These are phyloP conservation scores for Saturnispora sanitii DNA, from an alignment of 805 yeast genomes.

Conservation along the genomic window DNA sequence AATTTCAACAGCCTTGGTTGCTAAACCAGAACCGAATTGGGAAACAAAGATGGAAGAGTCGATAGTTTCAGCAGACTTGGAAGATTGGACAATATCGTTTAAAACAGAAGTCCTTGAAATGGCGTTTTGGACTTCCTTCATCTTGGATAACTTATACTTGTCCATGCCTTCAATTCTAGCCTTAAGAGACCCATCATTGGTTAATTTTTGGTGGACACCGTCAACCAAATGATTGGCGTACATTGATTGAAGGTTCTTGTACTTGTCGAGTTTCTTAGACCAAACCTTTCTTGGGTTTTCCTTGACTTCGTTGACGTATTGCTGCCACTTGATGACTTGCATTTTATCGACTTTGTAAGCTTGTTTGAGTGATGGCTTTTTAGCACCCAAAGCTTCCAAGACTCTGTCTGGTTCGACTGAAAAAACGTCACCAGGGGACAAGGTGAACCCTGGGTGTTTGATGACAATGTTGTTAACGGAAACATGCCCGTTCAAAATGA, in stretches of 20 bases:
- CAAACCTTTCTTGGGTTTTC: slow-evolving; percentile 49
- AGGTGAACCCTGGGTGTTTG: slow-evolving; percentile 66
- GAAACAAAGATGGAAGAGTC: slow-evolving; percentile 26
- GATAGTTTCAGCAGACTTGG: slow-evolving; percentile 14
- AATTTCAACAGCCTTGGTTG: slow-evolving; percentile 29
- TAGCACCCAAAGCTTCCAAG: slow-evolving; percentile 71
- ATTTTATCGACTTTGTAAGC: slow-evolving; percentile 60
- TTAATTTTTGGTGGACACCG: slow-evolving; percentile 16
- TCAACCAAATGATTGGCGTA: slow-evolving; percentile 18
- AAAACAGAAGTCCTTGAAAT: slow-evolving; percentile 41
- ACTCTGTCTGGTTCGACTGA: slow-evolving; percentile 80
- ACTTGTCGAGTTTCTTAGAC: slow-evolving; percentile 40
- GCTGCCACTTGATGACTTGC: slow-evolving; percentile 71
- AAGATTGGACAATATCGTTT: slow-evolving; percentile 30
- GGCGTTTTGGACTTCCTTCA: slow-evolving; percentile 22
- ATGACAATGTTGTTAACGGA: slow-evolving; percentile 75
- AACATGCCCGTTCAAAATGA: slow-evolving; percentile 71
- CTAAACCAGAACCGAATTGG: slow-evolving; percentile 28
- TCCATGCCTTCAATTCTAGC: slow-evolving; percentile 23
- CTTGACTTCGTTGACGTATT: slow-evolving; percentile 50
- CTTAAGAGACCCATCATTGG: slow-evolving; percentile 9
- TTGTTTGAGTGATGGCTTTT: slow-evolving; percentile 65
- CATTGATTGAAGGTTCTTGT: slow-evolving; percentile 27
- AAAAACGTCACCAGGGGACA: slow-evolving; percentile 81
- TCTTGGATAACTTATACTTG: slow-evolving; percentile 28